These are phyloP conservation scores for Yarrowia porcina DNA, from an alignment of 805 yeast genomes.

Conservation along the genomic window DNA sequence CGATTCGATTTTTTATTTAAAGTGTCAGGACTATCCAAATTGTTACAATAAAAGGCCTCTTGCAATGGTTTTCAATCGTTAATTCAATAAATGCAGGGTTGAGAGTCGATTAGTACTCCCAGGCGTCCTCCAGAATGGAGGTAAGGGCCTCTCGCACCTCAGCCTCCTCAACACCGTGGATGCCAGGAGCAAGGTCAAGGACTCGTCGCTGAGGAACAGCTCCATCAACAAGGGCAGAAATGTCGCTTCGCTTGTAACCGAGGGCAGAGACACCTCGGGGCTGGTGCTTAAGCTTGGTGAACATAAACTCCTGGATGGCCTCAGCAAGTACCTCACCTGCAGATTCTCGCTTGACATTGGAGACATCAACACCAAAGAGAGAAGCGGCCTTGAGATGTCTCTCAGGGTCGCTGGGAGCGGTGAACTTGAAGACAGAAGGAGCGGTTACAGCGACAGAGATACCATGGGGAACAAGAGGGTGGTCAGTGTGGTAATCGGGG, in stretches of 20 bases:
- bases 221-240: constrained; percentile 41
- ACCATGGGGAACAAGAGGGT: constrained; percentile 46
- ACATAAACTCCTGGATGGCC: constrained; percentile 38
- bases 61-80: not conserved
- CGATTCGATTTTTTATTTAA: too few species aligned
- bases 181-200: constrained; percentile 39
- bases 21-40: too few species aligned
- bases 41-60: too few species aligned
- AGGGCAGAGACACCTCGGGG: constrained; percentile 40
- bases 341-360: constrained; percentile 39
- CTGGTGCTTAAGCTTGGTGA: constrained; percentile 37
- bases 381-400: constrained; percentile 41
- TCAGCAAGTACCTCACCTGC: constrained; percentile 43
- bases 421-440: constrained; percentile 44
- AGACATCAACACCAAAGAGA: constrained; percentile 40
- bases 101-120: constrained; percentile 29
- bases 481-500: constrained; percentile 42
- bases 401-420: constrained; percentile 42
- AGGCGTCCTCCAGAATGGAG: constrained; percentile 35
- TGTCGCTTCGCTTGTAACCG: constrained; percentile 38
- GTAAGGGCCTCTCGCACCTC: constrained; percentile 34
- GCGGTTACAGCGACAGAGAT: constrained; percentile 46
- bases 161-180: constrained; percentile 35
- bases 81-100: not conserved
- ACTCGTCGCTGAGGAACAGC: constrained; percentile 43